These are phyloP conservation scores for Sclerotiophoma versabilis DNA, from an alignment of 2,329 filamentous ascomycete genomes.

Conservation along the genomic window DNA sequence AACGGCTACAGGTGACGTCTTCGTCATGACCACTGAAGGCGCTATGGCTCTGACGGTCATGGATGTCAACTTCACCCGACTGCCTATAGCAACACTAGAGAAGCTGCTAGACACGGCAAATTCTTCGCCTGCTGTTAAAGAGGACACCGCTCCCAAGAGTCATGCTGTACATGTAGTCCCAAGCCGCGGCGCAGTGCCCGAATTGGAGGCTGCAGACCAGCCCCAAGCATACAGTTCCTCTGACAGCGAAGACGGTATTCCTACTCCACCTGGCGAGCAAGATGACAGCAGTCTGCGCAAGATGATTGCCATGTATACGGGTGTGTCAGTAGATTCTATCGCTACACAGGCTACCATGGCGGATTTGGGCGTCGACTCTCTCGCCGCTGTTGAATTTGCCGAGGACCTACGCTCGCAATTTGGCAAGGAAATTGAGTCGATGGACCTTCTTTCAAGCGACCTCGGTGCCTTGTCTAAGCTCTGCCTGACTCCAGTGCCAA, in stretches of 20 bases:
- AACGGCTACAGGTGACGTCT: slow-evolving; percentile 22
- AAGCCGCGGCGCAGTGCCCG: not conserved
- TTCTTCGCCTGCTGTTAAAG: not conserved
- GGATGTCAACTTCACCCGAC: slow-evolving; percentile 20
- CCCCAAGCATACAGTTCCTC: not conserved
- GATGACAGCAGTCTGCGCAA: not conserved
- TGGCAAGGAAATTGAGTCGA: not conserved
- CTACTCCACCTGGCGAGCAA: not conserved
- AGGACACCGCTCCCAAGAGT: not conserved
- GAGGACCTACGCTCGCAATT: not conserved
- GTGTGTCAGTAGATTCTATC: slow-evolving; percentile 12
- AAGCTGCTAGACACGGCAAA: slow-evolving; percentile 5
- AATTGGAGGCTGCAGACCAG: not conserved
- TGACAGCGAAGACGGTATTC: not conserved
- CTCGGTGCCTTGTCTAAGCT: not conserved
- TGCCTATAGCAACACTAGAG: slow-evolving; percentile 22
- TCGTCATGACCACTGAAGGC: slow-evolving; percentile 5
- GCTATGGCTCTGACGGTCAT: slow-evolving; percentile 14
- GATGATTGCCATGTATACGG: slow-evolving; percentile 22
- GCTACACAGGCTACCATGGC: slow-evolving; percentile 11
- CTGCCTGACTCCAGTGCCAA: not conserved
- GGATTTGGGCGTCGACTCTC: not conserved
- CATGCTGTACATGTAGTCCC: not conserved
- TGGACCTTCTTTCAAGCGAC: not conserved
- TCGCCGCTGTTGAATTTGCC: not conserved